These are phyloP conservation scores for Phytophthora vignae DNA, from an alignment of 352 stramenopile genomes.

Conservation along the genomic window DNA sequence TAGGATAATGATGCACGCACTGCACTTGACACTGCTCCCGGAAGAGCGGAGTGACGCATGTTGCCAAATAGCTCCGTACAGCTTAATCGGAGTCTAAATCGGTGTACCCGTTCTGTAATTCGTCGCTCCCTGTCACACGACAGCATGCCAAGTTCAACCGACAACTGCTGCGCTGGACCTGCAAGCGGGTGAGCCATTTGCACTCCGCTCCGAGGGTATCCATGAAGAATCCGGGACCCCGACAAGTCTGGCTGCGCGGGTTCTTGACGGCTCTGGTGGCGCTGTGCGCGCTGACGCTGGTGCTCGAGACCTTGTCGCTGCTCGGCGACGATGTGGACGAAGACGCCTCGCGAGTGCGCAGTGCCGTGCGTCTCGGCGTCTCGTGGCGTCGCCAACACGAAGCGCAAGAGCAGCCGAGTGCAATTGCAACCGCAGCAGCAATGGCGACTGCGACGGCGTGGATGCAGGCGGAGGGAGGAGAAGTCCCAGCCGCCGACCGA, in stretches of 20 bases:
- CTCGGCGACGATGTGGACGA: not conserved
- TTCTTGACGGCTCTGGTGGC: conserved; percentile 23
- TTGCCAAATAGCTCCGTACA: conserved; percentile 4
- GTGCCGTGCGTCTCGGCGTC: conserved; percentile 9
- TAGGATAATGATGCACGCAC: conserved; percentile 1
- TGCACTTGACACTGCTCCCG: not conserved
- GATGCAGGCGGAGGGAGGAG: not conserved
- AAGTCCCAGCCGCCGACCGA: conserved; percentile 32
- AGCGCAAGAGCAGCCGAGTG: not conserved
- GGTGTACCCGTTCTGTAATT: not conserved
- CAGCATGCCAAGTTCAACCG: not conserved
- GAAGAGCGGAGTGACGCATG: not conserved
- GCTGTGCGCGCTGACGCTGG: conserved; percentile 20
- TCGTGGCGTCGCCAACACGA: not conserved
- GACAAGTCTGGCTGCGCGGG: conserved; percentile 17
- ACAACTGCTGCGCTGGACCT: not conserved
- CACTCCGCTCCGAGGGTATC: not conserved
- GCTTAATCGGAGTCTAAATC: not conserved
- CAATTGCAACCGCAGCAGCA: not conserved
- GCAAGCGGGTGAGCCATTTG: not conserved
- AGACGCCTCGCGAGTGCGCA: conserved; percentile 4
- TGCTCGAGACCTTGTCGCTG: conserved; percentile 24
- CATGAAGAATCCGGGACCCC: conserved; percentile 8
- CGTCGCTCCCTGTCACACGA: not conserved
- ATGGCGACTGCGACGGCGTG: not conserved